Base-by-base conservation (phyloP, 345 rosid genomes). In the Dipteronia dyeriana region DNA sequence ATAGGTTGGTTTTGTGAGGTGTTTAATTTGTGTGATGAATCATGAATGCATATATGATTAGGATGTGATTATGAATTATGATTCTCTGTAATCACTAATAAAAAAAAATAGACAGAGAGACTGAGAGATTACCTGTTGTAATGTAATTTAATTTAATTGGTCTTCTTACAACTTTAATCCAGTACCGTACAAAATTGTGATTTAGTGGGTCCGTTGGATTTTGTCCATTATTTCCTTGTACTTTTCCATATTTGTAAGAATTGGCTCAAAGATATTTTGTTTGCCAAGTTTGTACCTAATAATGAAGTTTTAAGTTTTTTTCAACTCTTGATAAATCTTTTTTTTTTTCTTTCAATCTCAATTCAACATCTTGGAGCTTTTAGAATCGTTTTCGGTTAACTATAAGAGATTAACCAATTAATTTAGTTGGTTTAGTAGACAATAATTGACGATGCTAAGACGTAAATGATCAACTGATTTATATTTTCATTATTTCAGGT, bases 131-230 rank as follows among this genome's bases (percentile, higher is more conserved):
- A 19, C 62, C n/a, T 41, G 25, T 7, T 13, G 43, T n/a, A 23
- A 7, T 16, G 57, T 53, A 16, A 49, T 49, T 68, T 74, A 79
- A 68, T 68, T 79, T 74, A 79, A 68, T 68, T 79, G 68, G 41
- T 22, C 31, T 29, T 29, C 41, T 29, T 64, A 22, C 13, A 25
- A 25, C 8, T 10, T 64, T 49, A 13, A 64, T 11, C 13, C 29
- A 14, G 23, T 9, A 56, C 23, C 22, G n/a, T 34, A 78, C 71
- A 64, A 53, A 79, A 59, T 61, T 16, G 70, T 22, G 74, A 60
- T 73, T 57, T 49, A 20, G 69, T 31, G 81, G 65, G 74, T 45
- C 74, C 64, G n/a, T 45, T 13, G 5, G 0, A 59, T 69, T 79
- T 67, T 69, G 74, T 68, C 20, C 4, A 13, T 29, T 73, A 14